Evolutionary conservation across 805 yeast genomes (phyloP).

Genomic region (Candida schatavii): DNA sequence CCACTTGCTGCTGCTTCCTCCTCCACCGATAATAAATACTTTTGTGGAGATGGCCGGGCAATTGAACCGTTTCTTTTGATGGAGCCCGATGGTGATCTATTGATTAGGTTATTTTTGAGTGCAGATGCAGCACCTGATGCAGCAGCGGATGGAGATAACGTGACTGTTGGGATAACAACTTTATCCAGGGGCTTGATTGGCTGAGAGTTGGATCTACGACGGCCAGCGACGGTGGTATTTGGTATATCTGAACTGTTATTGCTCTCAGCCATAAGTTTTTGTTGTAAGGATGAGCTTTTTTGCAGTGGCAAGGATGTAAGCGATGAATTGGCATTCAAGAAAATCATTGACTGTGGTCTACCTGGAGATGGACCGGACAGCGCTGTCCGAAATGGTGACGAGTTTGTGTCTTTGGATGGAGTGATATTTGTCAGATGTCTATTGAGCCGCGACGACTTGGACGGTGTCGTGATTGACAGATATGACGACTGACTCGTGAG

Average conservation of each 20-base stretch:
- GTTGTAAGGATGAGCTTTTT: background rate
- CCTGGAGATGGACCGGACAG: conserved; percentile 1
- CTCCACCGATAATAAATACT: conserved; percentile 15
- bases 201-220: conserved; percentile 38
- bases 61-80: conserved; percentile 11
- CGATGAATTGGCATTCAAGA: conserved; percentile 18
- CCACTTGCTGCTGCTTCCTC: conserved; percentile 15
- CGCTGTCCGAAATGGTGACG: conserved; percentile 6
- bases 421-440: conserved; percentile 11
- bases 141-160: conserved; percentile 11
- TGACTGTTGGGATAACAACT: conserved; percentile 2
- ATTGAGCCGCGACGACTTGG: conserved; percentile 5
- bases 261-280: background rate
- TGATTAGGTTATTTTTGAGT: conserved; percentile 11
- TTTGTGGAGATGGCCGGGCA: conserved; percentile 12
- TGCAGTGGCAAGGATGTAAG: conserved; percentile 11
- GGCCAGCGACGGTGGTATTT: conserved; percentile 11
- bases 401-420: conserved; percentile 5
- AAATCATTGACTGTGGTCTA: conserved; percentile 28
- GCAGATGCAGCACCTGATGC: conserved; percentile 34
- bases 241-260: background rate
- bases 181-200: conserved; percentile 15
- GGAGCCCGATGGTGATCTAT: conserved; percentile 20
- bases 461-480: conserved; percentile 1
- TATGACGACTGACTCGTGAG: background rate